A percentile compares a stretch with the other conserved stretches of the same genome.
Evolutionary conservation across 208 protist genomes (phyloP).

Genomic region (Leptomonas seymouri): DNA sequence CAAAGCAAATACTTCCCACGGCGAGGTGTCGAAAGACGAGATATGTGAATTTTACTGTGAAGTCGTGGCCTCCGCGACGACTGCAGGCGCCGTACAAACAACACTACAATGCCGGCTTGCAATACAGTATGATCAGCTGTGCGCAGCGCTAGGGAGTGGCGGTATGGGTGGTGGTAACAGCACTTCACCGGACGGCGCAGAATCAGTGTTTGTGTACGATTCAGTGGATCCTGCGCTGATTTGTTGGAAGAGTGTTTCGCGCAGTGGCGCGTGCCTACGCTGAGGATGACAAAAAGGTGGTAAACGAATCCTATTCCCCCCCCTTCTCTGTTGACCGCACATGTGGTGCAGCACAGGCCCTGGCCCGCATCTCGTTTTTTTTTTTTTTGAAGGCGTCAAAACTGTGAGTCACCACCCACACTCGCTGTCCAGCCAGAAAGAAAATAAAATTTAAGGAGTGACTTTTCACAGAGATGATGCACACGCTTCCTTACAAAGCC

Average conservation of each 20-base stretch:
- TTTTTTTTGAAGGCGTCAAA: background rate
- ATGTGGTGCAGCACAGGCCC: no score
- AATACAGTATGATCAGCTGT: background rate
- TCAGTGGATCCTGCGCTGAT: background rate
- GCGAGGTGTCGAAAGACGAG: no score
- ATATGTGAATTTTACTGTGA: slow-evolving; percentile 10
- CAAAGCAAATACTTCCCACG: background rate
- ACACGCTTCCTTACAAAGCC: no score
- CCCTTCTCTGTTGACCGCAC: no score
- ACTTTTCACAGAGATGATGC: no score
- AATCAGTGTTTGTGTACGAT: background rate
- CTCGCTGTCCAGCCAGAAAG: no score
- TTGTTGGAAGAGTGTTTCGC: background rate
- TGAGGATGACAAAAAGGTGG: no score
- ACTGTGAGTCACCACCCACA: no score
- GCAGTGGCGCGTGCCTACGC: no score
- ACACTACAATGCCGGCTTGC: background rate
- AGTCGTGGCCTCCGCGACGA: background rate
- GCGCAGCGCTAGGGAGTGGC: background rate
- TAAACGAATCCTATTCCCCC: no score
- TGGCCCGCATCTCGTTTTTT: background rate
- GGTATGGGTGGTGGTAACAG: background rate
- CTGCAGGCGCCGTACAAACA: background rate
- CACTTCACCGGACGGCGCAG: background rate
- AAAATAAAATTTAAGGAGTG: no score